Evolutionary conservation across 768 basidiomycete species (phyloP).

Genomic region (Lanmaoa rubissima): DNA sequence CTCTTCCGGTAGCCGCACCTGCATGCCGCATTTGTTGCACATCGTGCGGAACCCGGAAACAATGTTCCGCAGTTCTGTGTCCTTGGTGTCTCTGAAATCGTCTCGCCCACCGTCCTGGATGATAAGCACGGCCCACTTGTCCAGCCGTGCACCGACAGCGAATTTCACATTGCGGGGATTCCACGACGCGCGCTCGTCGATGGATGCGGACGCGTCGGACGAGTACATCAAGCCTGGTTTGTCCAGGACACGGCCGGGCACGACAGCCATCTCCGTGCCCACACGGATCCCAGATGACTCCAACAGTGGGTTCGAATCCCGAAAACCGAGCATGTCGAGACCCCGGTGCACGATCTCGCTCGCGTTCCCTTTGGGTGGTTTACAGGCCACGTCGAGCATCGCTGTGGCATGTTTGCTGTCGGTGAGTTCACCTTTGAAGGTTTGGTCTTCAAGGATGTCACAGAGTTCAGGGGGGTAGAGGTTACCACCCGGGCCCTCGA

Average conservation of each 20-base stretch:
- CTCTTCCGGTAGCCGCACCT: slow-evolving; percentile 31
- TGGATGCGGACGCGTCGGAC: slow-evolving; percentile 15
- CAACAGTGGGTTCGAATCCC: slow-evolving; percentile 30
- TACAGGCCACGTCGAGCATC: slow-evolving; percentile 50
- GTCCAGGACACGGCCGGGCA: slow-evolving; percentile 50
- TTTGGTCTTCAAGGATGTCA: slow-evolving; percentile 40
- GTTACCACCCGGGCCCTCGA: slow-evolving; percentile 38
- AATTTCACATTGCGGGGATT: slow-evolving; percentile 57
- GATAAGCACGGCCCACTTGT: slow-evolving; percentile 67
- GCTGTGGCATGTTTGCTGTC: slow-evolving; percentile 41
- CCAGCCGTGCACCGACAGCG: slow-evolving; percentile 50
- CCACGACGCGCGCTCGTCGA: slow-evolving; percentile 48
- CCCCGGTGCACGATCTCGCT: slow-evolving; percentile 42
- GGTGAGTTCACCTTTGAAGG: slow-evolving; percentile 47
- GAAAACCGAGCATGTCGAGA: slow-evolving; percentile 42
- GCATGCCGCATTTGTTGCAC: slow-evolving; percentile 68
- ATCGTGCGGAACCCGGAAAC: slow-evolving; percentile 54
- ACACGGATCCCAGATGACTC: slow-evolving; percentile 44
- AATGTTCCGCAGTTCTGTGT: slow-evolving; percentile 45
- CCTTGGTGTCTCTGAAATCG: slow-evolving; percentile 52
- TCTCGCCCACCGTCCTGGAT: slow-evolving; percentile 53
- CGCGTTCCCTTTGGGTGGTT: slow-evolving; percentile 46
- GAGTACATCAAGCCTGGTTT: slow-evolving; percentile 44
- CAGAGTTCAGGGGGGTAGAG: slow-evolving; percentile 49
- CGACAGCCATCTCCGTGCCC: slow-evolving; percentile 48